A percentile compares a stretch with the other conserved stretches of the same genome.
phyloP scores from a whole-genome alignment of 495 filamentous ascomycete genomes.

The Friedmanniomyces endolithicus region DNA sequence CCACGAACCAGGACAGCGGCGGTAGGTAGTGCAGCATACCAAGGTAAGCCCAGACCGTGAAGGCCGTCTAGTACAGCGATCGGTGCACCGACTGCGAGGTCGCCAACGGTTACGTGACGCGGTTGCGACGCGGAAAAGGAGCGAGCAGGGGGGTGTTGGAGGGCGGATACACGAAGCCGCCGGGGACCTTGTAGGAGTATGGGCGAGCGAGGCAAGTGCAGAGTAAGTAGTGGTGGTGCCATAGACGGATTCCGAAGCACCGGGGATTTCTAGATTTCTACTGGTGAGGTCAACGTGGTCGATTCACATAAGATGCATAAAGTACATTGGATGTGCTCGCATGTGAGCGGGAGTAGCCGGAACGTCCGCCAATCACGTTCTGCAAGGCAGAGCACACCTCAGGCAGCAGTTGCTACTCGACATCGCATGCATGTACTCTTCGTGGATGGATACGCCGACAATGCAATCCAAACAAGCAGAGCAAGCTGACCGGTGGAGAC shows the following conservation, averaged over 20 bases:
- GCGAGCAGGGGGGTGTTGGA: background rate
- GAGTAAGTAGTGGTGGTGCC: background rate
- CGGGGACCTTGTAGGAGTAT: conserved; percentile 16
- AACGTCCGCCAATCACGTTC: no score
- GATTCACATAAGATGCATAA: background rate
- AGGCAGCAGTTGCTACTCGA: no score
- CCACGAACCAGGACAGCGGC: conserved; percentile 51
- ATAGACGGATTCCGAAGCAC: background rate
- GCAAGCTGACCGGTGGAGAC: no score
- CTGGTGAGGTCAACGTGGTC: background rate
- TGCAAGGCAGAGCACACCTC: no score
- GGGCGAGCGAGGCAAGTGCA: background rate
- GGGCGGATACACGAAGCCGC: background rate
- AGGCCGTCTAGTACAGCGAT: conserved; percentile 46
- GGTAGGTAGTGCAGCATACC: conserved; percentile 58
- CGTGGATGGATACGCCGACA: no score
- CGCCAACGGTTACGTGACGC: conserved; percentile 32
- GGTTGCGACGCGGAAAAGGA: conserved; percentile 24
- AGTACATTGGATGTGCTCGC: background rate
- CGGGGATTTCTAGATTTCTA: no score
- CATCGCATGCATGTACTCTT: no score
- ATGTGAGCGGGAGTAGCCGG: background rate
- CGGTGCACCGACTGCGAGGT: conserved; percentile 39
- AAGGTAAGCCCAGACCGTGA: conserved; percentile 53
- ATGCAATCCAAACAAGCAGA: background rate